These are phyloP conservation scores for Naganishia vaughanmartiniae DNA, from an alignment of 768 basidiomycete genomes.

Conservation along the genomic window DNA sequence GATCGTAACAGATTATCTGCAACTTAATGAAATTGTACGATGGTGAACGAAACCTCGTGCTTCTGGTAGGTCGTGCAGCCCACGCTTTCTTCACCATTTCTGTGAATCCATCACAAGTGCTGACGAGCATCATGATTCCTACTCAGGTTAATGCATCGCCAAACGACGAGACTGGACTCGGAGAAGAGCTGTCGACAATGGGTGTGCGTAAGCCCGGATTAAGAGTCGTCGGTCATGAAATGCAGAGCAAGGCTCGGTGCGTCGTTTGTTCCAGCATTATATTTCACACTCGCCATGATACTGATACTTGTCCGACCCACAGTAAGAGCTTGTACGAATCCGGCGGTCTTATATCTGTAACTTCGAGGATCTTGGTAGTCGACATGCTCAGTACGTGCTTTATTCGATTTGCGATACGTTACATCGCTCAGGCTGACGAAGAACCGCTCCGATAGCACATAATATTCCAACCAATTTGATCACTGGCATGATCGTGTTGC, in stretches of 20 bases:
- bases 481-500: conserved; percentile 82
- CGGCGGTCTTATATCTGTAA: conserved; percentile 86
- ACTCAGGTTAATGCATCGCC: conserved; percentile 59
- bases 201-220: conserved; percentile 84
- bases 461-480: conserved; percentile 82
- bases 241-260: conserved; percentile 72
- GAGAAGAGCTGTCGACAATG: conserved; percentile 87
- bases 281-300: conserved; percentile 8
- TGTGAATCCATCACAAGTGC: conserved; percentile 51
- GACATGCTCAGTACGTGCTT: conserved; percentile 71
- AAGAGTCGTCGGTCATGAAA: conserved; percentile 77
- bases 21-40: conserved; percentile 90
- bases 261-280: conserved; percentile 33
- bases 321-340: conserved; percentile 81
- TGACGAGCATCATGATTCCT: conserved; percentile 55
- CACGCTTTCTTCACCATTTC: not conserved
- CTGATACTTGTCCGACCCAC: conserved; percentile 32
- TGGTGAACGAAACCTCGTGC: conserved; percentile 73
- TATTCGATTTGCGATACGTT: not conserved
- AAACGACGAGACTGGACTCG: conserved; percentile 86
- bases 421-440: not conserved
- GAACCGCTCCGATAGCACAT: conserved; percentile 43
- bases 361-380: conserved; percentile 88
- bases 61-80: conserved; percentile 60
- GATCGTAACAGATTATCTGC: conserved; percentile 61